Conservation (phyloP, 108 stramenopile genomes). For the Hondaea fermentalgiana region DNA sequence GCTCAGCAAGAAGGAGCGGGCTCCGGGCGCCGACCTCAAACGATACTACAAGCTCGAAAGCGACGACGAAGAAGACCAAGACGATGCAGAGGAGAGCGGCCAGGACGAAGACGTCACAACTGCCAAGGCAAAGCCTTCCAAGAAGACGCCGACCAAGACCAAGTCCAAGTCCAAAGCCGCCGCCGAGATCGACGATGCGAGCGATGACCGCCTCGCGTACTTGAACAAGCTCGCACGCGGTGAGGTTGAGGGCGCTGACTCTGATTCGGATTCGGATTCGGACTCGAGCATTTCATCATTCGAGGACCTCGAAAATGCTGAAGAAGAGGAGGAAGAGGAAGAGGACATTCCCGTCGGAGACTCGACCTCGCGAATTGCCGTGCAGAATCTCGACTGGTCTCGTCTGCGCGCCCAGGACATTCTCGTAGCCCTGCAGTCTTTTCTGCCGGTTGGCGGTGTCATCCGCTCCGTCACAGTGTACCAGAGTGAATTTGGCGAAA, state of each 20-base stretch:
- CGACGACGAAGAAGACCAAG: background rate
- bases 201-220: slow-evolving; percentile 26
- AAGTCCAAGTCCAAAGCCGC: background rate
- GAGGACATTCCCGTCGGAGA: slow-evolving; percentile 21
- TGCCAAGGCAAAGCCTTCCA: background rate
- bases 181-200: background rate
- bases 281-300: background rate
- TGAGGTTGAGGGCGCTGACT: slow-evolving; percentile 21
- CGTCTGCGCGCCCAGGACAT: slow-evolving; percentile 42
- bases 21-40: background rate
- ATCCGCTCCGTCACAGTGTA: slow-evolving; percentile 34
- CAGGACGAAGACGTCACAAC: no score
- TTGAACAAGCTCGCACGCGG: slow-evolving; percentile 42
- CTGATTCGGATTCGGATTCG: background rate
- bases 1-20: background rate
- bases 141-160: background rate
- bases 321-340: background rate
- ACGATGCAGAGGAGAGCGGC: background rate
- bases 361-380: slow-evolving; percentile 33
- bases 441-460: slow-evolving; percentile 34
- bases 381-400: slow-evolving; percentile 49
- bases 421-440: slow-evolving; percentile 39
- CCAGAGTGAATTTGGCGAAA: slow-evolving; percentile 42
- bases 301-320: background rate
- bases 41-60: background rate